These are phyloP conservation scores for Parsonsia alboflavescens DNA, from an alignment of 257 asterid species.

Conservation along the genomic window DNA sequence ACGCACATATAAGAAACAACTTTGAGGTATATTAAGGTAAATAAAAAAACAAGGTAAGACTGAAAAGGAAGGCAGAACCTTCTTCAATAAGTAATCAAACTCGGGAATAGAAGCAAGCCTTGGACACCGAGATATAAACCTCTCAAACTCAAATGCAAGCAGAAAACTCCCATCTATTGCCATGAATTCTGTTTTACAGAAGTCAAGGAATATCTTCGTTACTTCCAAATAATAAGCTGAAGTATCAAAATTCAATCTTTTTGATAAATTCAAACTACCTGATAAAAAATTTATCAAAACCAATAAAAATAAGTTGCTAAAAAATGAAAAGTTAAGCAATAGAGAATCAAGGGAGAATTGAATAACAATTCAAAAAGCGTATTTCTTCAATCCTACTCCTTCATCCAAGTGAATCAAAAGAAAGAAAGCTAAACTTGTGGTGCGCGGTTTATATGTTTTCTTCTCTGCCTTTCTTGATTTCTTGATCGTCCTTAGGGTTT, in stretches of 20 bases:
- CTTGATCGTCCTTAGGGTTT: slow-evolving; percentile 6
- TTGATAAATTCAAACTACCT: neutral
- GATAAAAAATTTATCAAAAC: slow-evolving; percentile 1
- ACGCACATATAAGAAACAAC: neutral
- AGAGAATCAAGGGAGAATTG: neutral
- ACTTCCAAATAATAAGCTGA: neutral
- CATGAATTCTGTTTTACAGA: slow-evolving; percentile 26
- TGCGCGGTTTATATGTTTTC: neutral
- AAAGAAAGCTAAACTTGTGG: neutral
- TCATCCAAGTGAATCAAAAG: too few relatives aligned
- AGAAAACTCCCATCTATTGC: slow-evolving; percentile 70
- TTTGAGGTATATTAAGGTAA: neutral
- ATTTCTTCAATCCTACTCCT: too few relatives aligned
- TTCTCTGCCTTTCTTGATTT: neutral
- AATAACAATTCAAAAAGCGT: neutral
- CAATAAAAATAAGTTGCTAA: neutral
- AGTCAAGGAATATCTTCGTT: neutral
- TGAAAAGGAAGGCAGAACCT: slow-evolving; percentile 35
- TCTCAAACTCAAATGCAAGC: slow-evolving; percentile 46
- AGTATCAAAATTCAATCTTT: neutral
- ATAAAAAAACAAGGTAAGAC: neutral
- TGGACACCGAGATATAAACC: slow-evolving; percentile 64
- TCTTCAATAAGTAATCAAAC: slow-evolving; percentile 41
- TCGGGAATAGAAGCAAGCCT: slow-evolving; percentile 42
- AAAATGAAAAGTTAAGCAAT: neutral